Conservation (phyloP, 768 basidiomycete genomes). For the Podaxis pistillaris region DNA sequence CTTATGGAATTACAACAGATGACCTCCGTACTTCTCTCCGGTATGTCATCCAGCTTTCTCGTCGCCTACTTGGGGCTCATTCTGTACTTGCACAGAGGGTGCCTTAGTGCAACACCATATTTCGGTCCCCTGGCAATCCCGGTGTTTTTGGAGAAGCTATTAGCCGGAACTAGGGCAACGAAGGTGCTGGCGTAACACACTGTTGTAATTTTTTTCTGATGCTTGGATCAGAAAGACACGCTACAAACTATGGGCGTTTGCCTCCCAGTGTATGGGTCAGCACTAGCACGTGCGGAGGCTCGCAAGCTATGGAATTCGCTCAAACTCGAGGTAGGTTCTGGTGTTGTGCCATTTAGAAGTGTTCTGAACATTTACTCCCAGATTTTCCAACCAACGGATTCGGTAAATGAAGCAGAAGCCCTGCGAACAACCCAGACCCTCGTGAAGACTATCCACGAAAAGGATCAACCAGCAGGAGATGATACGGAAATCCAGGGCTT, state of each 20-base stretch:
- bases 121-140: constrained; percentile 87
- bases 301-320: constrained; percentile 87
- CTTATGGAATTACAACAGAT: constrained; percentile 87
- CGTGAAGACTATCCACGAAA: constrained; percentile 69
- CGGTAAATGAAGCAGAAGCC: constrained; percentile 70
- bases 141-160: constrained; percentile 89
- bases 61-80: neutral
- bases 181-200: constrained; percentile 55
- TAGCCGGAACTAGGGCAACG: constrained; percentile 72
- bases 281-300: constrained; percentile 57
- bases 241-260: constrained; percentile 74
- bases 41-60: constrained; percentile 31
- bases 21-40: constrained; percentile 75
- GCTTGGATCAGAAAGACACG: constrained; percentile 68
- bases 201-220: neutral
- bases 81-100: constrained; percentile 41
- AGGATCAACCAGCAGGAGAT: constrained; percentile 36
- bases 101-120: constrained; percentile 73
- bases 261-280: constrained; percentile 81
- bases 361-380: constrained; percentile 28
- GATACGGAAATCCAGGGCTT: constrained; percentile 51
- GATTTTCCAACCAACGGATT: constrained; percentile 93
- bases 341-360: neutral
- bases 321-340: constrained; percentile 85
- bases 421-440: constrained; percentile 69